A percentile compares a stretch with the other conserved stretches of the same genome.
Conservation (phyloP, 2,329 filamentous ascomycete species). For the Alternaria viburni region DNA sequence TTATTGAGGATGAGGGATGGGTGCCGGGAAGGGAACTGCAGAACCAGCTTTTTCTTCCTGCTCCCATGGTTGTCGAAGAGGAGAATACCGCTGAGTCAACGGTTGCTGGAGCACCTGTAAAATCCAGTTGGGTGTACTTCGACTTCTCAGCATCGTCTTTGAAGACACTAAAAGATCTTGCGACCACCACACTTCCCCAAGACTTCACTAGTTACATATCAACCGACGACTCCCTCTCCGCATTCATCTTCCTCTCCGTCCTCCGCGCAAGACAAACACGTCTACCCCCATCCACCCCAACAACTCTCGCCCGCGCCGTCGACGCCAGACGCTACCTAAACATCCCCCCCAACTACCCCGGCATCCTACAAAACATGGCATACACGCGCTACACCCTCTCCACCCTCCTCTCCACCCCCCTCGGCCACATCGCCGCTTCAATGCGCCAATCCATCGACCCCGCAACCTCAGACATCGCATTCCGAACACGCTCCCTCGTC, state of each 20-base stretch:
- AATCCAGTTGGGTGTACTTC: slow-evolving; percentile 56
- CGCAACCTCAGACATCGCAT: not conserved
- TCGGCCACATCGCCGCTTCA: slow-evolving; percentile 18
- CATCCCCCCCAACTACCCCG: slow-evolving; percentile 56
- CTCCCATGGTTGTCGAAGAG: not conserved
- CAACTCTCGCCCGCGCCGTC: slow-evolving; percentile 57
- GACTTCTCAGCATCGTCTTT: slow-evolving; percentile 51
- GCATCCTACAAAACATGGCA: slow-evolving; percentile 57
- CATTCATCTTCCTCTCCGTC: slow-evolving; percentile 59
- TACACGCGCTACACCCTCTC: slow-evolving; percentile 45
- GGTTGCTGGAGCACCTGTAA: not conserved
- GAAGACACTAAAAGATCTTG: slow-evolving; percentile 50
- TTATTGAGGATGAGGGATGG: slow-evolving; percentile 48
- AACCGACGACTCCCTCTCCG: slow-evolving; percentile 61
- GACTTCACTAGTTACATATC: slow-evolving; percentile 51
- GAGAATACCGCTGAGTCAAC: not conserved
- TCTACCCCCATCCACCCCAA: slow-evolving; percentile 21
- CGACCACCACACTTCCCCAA: slow-evolving; percentile 29
- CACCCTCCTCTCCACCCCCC: slow-evolving; percentile 35
- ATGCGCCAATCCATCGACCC: not conserved
- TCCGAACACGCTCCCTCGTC: slow-evolving; percentile 44
- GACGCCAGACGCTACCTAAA: slow-evolving; percentile 55
- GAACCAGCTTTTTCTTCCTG: slow-evolving; percentile 37
- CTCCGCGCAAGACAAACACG: slow-evolving; percentile 51
- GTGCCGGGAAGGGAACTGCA: slow-evolving; percentile 46